These are phyloP conservation scores for Cryphonectria naterciae DNA, from an alignment of 2,329 filamentous ascomycete genomes.

Conservation along the genomic window DNA sequence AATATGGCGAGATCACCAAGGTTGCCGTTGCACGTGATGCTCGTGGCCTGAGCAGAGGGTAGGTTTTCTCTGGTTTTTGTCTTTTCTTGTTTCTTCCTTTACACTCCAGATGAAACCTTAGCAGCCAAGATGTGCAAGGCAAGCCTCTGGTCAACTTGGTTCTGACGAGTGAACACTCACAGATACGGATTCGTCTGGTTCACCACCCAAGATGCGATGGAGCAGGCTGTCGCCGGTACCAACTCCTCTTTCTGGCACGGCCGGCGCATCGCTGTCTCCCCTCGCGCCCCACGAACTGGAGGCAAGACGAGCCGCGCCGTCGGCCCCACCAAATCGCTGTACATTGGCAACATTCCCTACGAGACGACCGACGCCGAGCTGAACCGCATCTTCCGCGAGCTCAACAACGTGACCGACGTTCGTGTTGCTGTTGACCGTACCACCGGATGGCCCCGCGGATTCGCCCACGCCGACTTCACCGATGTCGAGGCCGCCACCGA, in stretches of 20 bases:
- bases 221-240: slow-evolving; percentile 36
- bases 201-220: slow-evolving; percentile 30
- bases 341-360: slow-evolving; percentile 84
- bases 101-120: background rate
- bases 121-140: no score
- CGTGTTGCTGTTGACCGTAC: slow-evolving; percentile 81
- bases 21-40: slow-evolving; percentile 38
- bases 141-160: background rate
- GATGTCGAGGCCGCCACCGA: slow-evolving; percentile 66
- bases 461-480: slow-evolving; percentile 81
- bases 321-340: slow-evolving; percentile 52
- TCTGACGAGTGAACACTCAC: slow-evolving; percentile 24
- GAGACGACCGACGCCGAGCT: slow-evolving; percentile 84
- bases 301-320: background rate
- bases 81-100: no score
- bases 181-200: slow-evolving; percentile 43
- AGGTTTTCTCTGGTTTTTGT: slow-evolving; percentile 16
- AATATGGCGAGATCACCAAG: slow-evolving; percentile 37
- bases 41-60: slow-evolving; percentile 43
- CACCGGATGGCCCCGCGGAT: slow-evolving; percentile 81
- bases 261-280: slow-evolving; percentile 38
- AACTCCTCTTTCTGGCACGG: slow-evolving; percentile 45
- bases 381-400: slow-evolving; percentile 73
- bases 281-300: slow-evolving; percentile 25
- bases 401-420: slow-evolving; percentile 73